These are phyloP conservation scores for Sarocladiaceae sp. DNA, from an alignment of 2,329 filamentous ascomycete genomes.

Conservation along the genomic window DNA sequence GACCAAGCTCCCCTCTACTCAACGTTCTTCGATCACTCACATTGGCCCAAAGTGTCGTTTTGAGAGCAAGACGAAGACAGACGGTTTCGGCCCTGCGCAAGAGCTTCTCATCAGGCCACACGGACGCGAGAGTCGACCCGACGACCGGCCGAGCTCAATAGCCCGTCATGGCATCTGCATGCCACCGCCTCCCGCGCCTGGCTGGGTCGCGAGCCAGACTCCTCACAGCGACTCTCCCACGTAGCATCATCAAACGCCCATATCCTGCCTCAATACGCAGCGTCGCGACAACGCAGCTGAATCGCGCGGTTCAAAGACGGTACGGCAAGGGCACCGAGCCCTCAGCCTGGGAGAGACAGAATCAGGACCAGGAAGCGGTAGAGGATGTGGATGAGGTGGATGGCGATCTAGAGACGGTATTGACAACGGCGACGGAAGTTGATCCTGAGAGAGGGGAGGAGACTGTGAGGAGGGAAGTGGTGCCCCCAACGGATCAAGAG, in stretches of 20 bases:
- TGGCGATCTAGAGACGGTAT: background rate
- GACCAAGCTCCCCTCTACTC: background rate
- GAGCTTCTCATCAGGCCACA: too few species aligned
- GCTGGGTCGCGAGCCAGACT: background rate
- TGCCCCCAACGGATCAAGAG: conserved; percentile 7
- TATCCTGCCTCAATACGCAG: background rate
- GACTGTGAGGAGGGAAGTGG: too few species aligned
- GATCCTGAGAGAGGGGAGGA: background rate
- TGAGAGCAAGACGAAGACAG: too few species aligned
- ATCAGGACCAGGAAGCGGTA: conserved; percentile 18
- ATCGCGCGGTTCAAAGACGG: conserved; percentile 44
- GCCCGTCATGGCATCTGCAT: conserved; percentile 3
- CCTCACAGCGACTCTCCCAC: background rate
- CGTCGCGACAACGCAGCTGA: conserved; percentile 29
- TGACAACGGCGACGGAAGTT: background rate
- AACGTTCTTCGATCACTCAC: too few species aligned
- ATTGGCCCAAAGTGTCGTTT: too few species aligned
- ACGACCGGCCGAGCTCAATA: background rate
- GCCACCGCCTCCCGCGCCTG: background rate
- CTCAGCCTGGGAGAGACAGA: conserved; percentile 22
- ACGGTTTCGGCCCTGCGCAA: too few species aligned
- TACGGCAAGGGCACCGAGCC: conserved; percentile 59
- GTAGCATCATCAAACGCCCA: conserved; percentile 13
- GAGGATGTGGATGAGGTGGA: conserved; percentile 10
- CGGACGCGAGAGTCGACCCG: too few species aligned